Percentiles rank a stretch among this genome's conserved stretches.
These are phyloP conservation scores for Vicia villosa DNA, from an alignment of 306 rosid genomes.

Conservation along the genomic window DNA sequence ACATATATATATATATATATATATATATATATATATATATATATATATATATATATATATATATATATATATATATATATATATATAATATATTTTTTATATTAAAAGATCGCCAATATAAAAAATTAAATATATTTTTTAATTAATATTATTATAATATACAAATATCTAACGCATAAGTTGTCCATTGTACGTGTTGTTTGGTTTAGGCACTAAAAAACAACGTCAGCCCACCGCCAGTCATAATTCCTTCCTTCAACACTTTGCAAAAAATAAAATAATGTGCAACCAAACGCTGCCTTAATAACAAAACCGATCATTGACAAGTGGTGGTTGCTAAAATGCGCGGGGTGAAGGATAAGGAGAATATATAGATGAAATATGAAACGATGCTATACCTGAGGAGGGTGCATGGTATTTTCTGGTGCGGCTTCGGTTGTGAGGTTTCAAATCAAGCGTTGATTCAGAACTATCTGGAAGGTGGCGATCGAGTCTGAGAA, in stretches of 20 bases:
- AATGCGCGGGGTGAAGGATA: neutral
- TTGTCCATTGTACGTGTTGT: neutral
- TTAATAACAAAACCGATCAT: neutral
- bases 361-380: too few species aligned
- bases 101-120: too few species aligned
- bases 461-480: conserved; percentile 71
- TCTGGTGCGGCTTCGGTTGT: conserved; percentile 10
- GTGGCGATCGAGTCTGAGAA: conserved; percentile 59
- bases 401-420: conserved; percentile 40
- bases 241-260: neutral
- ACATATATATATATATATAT: too few species aligned
- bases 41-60: too few species aligned
- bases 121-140: neutral
- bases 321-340: too few species aligned
- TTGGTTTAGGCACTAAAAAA: conserved; percentile 17
- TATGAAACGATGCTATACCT: conserved; percentile 42
- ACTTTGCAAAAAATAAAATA: too few species aligned
- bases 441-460: conserved; percentile 56
- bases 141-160: neutral
- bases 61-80: too few species aligned
- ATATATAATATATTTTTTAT: too few species aligned
- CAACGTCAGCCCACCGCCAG: conserved; percentile 3
- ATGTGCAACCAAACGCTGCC: conserved; percentile 34
- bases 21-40: too few species aligned
- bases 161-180: conserved; percentile 53